These are phyloP conservation scores for Phellopilus nigrolimitatus DNA, from an alignment of 1,284 basidiomycete genomes.

Conservation along the genomic window DNA sequence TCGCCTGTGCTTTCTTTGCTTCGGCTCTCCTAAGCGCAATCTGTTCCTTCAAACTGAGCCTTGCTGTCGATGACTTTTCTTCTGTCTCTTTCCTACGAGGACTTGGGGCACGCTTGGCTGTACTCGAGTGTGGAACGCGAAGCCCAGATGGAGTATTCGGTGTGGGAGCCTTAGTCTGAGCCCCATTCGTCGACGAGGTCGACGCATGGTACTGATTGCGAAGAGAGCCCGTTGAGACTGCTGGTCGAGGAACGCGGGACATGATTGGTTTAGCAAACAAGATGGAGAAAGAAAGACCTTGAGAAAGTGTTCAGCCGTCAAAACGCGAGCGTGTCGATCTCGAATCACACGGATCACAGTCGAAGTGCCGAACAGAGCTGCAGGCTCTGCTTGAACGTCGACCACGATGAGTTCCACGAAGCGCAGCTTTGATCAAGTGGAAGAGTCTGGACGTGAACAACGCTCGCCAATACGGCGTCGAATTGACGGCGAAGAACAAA, in stretches of 20 bases:
- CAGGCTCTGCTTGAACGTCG: background rate
- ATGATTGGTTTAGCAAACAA: background rate
- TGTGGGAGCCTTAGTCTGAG: background rate
- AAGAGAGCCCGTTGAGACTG: slow-evolving; percentile 6
- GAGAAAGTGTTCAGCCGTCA: background rate
- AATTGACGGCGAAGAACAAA: slow-evolving; percentile 2
- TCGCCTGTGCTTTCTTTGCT: slow-evolving; percentile 49
- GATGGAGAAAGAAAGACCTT: background rate
- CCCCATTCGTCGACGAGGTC: too few relatives aligned
- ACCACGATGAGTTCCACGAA: slow-evolving; percentile 5
- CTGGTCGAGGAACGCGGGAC: slow-evolving; percentile 17
- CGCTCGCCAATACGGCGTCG: slow-evolving; percentile 1
- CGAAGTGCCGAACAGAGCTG: background rate
- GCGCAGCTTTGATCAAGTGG: slow-evolving; percentile 9
- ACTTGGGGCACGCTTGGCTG: background rate
- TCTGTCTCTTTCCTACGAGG: slow-evolving; percentile 3
- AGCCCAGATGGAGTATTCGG: slow-evolving; percentile 2
- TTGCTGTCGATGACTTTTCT: slow-evolving; percentile 7
- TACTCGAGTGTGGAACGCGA: background rate
- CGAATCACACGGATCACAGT: background rate
- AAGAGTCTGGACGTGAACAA: background rate
- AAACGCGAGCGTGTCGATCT: background rate
- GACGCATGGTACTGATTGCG: slow-evolving; percentile 4
- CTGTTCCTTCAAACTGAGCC: slow-evolving; percentile 61
- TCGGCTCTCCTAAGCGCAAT: slow-evolving; percentile 72